A percentile compares a stretch with the other conserved stretches of the same genome.
These are phyloP conservation scores for Prunus mongolica DNA, from an alignment of 306 rosid genomes.

Conservation along the genomic window DNA sequence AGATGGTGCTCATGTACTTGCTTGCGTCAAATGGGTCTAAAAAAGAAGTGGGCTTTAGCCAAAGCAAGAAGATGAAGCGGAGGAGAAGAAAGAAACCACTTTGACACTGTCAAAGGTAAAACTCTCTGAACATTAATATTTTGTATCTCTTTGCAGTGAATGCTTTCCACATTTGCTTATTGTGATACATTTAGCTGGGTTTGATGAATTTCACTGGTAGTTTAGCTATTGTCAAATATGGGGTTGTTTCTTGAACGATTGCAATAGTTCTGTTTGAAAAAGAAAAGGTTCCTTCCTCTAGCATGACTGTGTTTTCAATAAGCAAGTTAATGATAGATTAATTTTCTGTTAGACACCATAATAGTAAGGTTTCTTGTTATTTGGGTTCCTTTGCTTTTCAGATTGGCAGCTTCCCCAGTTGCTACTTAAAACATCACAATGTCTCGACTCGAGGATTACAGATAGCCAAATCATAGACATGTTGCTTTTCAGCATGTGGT, in stretches of 20 bases:
- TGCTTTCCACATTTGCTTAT: not conserved
- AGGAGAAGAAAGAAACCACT: conserved; percentile 9
- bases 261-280: not conserved
- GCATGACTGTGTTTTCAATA: not conserved
- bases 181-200: not conserved
- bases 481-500: not conserved
- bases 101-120: not conserved
- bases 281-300: not conserved
- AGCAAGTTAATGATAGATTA: not conserved
- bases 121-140: not conserved
- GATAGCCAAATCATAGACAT: not conserved
- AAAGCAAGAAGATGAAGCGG: conserved; percentile 20
- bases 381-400: not conserved
- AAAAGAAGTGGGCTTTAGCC: not conserved
- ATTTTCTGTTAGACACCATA: not conserved
- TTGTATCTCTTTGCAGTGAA: not conserved
- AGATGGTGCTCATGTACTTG: not conserved
- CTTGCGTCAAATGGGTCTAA: conserved; percentile 1
- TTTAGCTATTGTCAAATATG: not conserved
- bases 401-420: not conserved
- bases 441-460: not conserved
- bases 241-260: not conserved
- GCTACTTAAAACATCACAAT: not conserved
- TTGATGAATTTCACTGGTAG: not conserved
- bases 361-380: not conserved